Conservation (phyloP, 345 rosid genomes). For the Tarenaya hassleriana region DNA sequence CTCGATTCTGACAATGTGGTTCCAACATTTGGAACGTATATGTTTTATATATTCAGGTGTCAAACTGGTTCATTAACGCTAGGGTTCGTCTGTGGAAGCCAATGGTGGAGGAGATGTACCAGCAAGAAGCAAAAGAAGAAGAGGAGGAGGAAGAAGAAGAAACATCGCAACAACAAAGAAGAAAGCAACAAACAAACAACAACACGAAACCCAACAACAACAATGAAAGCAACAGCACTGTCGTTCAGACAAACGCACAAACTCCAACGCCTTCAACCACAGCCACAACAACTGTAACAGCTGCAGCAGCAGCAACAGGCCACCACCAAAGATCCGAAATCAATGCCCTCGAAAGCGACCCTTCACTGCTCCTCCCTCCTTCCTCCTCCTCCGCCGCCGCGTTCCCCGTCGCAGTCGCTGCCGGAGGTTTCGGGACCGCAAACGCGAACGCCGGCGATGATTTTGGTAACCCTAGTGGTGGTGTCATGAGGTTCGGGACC, state of each 20-base stretch:
- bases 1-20: too few relatives aligned
- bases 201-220: neutral
- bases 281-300: slow-evolving; percentile 24
- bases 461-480: too few relatives aligned
- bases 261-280: slow-evolving; percentile 36
- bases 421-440: slow-evolving; percentile 35
- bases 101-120: slow-evolving; percentile 90
- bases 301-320: slow-evolving; percentile 36
- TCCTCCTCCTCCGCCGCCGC: slow-evolving; percentile 6
- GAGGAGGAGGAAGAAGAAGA: slow-evolving; percentile 22
- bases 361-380: slow-evolving; percentile 26
- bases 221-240: slow-evolving; percentile 22
- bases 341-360: slow-evolving; percentile 52
- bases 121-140: slow-evolving; percentile 53
- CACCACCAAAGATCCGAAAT: slow-evolving; percentile 45
- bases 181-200: neutral
- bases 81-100: slow-evolving; percentile 90
- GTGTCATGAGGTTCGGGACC: slow-evolving; percentile 55
- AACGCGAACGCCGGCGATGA: slow-evolving; percentile 34
- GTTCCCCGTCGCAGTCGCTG: neutral
- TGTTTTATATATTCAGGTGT: slow-evolving; percentile 37
- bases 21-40: too few relatives aligned
- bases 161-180: slow-evolving; percentile 19
- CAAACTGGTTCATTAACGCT: slow-evolving; percentile 85
- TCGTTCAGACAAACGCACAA: slow-evolving; percentile 28